Evolutionary conservation across 1,284 basidiomycete species (phyloP), one percentile per base, ranked within the genome.

Genomic region (Papiliotrema laurentii): DNA sequence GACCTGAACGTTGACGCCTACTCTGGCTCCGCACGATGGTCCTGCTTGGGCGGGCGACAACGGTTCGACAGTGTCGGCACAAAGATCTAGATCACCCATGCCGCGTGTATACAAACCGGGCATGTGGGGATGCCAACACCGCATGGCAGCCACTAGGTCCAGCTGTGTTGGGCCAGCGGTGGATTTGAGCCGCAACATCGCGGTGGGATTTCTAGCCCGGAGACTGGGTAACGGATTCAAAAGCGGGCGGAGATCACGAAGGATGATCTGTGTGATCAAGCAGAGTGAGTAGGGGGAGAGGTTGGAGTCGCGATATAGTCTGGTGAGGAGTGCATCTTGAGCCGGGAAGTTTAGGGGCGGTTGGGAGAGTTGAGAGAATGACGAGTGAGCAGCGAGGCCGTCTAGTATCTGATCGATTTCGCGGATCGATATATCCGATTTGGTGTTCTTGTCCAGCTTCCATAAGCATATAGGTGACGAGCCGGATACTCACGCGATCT

Each of bases 211-310:
- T 1, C 63, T 52, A 13, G 54, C 43, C 2, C 31, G 49, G 24
- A 64, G 44, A 4, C 22, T 73, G 0, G 80, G 77, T 0, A 84
- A 69, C 1, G 87, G 84, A 58, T 85, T 86, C 0, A 90, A 68
- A 2, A 92, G 64, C 1, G 89, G 87, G 18, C 83, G 79, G 0
- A 93, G 73, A 65, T 92, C 89, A 54, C 85, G 86, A 22, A 93
- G 78, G 49, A 94, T 86, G 51, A 93, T 83, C 63, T 93, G 88
- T 0, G 83, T 83, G 43, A 91, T 74, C 47, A 84, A 79, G 0
- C 80, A 76, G 0, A 84, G 78, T 36, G 86, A 83, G 5, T 69
- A 68, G 0, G 87, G 80, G 0, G 81, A 75, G 3, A 88, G 46
- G 18, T 42, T 28, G 9, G 51, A 50, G 28, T 59, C 51, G 14